Conservation (phyloP, 345 rosid genomes). For the Melaleuca alternifolia region DNA sequence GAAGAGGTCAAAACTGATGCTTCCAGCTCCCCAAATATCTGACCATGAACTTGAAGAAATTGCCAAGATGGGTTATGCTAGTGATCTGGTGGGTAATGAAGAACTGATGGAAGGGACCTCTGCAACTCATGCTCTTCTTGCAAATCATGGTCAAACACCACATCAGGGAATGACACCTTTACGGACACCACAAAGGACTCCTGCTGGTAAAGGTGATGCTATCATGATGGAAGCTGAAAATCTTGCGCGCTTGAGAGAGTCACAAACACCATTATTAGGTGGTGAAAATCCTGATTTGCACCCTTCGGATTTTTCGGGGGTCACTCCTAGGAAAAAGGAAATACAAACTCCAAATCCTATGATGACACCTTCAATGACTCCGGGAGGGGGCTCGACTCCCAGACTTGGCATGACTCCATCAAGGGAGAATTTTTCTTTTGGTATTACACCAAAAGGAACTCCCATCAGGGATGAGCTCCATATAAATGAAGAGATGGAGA, state of each 20-base stretch:
- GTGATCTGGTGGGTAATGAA: conserved; percentile 79
- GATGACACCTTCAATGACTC: conserved; percentile 90
- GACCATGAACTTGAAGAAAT: conserved; percentile 92
- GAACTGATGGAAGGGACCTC: conserved; percentile 85
- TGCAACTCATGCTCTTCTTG: conserved; percentile 93
- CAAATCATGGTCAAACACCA: conserved; percentile 85
- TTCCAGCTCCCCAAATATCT: conserved; percentile 96
- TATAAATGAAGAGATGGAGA: conserved; percentile 90
- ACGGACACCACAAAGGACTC: conserved; percentile 95
- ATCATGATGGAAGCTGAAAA: conserved; percentile 99
- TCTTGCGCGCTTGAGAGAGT: conserved; percentile 89
- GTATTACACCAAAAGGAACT: conserved; percentile 87
- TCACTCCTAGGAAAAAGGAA: conserved; percentile 84
- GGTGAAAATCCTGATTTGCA: conserved; percentile 99
- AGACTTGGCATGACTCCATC: conserved; percentile 90
- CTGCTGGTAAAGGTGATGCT: conserved; percentile 95
- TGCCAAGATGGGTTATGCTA: conserved; percentile 98
- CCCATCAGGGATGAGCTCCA: conserved; percentile 95
- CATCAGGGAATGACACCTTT: conserved; percentile 80
- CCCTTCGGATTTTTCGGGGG: conserved; percentile 98
- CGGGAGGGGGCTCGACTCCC: conserved; percentile 78
- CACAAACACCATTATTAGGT: conserved; percentile 94
- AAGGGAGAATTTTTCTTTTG: conserved; percentile 73
- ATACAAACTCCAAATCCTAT: conserved; percentile 90
- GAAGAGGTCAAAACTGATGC: conserved; percentile 94